A percentile compares a stretch with the other conserved stretches of the same genome.
Evolutionary conservation across 495 filamentous ascomycete species (phyloP).

Genomic region (Penicillium antarcticum): DNA sequence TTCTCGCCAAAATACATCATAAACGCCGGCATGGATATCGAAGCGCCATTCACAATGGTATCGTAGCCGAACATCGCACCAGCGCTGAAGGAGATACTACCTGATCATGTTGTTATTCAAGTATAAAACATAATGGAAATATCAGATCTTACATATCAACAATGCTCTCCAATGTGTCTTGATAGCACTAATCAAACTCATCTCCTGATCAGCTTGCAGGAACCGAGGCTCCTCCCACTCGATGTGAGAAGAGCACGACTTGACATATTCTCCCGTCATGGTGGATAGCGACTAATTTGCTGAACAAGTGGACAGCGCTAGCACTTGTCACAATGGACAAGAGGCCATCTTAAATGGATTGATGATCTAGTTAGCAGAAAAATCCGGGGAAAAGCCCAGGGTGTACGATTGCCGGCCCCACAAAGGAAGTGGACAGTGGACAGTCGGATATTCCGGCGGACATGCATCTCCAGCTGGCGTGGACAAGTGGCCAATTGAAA

Average conservation of each 20-base stretch:
- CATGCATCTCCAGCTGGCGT: background rate
- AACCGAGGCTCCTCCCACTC: slow-evolving; percentile 8
- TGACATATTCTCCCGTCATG: slow-evolving; percentile 1
- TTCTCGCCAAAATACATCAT: slow-evolving; percentile 22
- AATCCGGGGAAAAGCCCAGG: slow-evolving; percentile 11
- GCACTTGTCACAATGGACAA: background rate
- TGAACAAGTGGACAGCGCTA: background rate
- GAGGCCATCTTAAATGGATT: background rate
- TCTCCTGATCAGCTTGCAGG: slow-evolving; percentile 2
- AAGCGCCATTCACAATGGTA: slow-evolving; percentile 23
- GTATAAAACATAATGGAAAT: background rate
- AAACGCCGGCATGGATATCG: slow-evolving; percentile 24
- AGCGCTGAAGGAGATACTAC: slow-evolving; percentile 4
- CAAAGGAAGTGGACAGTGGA: slow-evolving; percentile 8
- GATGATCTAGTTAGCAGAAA: background rate
- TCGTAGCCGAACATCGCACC: slow-evolving; percentile 10
- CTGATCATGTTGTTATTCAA: background rate
- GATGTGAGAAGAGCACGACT: slow-evolving; percentile 5
- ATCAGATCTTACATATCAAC: slow-evolving; percentile 1
- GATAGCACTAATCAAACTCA: background rate
- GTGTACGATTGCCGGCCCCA: background rate
- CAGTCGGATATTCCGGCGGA: slow-evolving; percentile 6
- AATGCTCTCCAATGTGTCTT: slow-evolving; percentile 2
- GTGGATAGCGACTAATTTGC: background rate
- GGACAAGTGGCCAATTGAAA: background rate